Evolutionary conservation across 306 rosid species (phyloP), one percentile per base, ranked within the genome.

Genomic region (Trifolium dubium): DNA sequence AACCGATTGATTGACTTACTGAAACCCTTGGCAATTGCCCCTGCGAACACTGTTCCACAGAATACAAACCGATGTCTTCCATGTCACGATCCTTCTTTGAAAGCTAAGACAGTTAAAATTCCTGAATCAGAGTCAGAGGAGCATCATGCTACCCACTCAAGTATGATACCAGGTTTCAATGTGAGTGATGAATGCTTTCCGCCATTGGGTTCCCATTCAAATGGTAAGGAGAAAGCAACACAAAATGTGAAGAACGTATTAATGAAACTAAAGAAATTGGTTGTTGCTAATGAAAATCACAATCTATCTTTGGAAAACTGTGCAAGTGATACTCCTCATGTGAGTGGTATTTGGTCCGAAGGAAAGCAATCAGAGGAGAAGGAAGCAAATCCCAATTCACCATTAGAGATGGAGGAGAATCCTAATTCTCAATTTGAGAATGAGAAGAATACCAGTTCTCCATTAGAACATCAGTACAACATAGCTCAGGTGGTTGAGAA

Each of bases 191-290:
- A 71, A 65, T 43, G 76, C 67, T 63, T 63, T 75, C 85, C 44
- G 67, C 64, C 81, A 64, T 82, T 68, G 79, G 89, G 76, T 79
- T 62, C 75, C 71, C 60, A 61, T 49, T 55, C 6, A 14, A 74
- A 68, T 50, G 69, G 41, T 49, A 82, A 75, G 35, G 77, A 75
- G 50, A 70, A 68, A 64, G 83, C 58, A 10, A 64, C 79, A 23
- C 88, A 85, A 76, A 81, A 79, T 53, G 95, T 77, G 77, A 75
- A 85, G 66, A 34, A 80, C 30, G 15, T 87, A 70, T 60, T 58
- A 62, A 65, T n/a, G 69, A 89, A 92, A 81, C 83, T 94, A 73
- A 85, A 85, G 82, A 78, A 87, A 66, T 67, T 88, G 81, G 69
- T 85, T 79, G 71, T 46, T 66, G 65, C 69, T 34, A 18, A 11